Conservation (phyloP, 768 basidiomycete species). For the Calocybe indica region DNA sequence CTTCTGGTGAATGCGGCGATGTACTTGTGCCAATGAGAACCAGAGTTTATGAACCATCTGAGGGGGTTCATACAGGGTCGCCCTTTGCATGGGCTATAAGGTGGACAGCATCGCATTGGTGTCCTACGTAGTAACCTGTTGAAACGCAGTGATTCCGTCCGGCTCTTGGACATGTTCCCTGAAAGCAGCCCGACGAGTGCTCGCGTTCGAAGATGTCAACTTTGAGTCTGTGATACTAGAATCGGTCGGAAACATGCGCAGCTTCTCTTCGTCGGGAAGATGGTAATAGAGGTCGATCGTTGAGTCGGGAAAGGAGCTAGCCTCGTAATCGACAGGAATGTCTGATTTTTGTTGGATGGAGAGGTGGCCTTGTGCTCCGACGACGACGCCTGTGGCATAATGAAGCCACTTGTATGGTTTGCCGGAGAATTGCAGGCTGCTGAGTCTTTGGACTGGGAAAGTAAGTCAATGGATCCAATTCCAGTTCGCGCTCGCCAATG, state of each 20-base stretch:
- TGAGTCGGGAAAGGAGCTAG: conserved; percentile 4
- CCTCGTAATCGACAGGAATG: conserved; percentile 10
- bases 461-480: background rate
- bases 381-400: conserved; percentile 14
- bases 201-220: conserved; percentile 7
- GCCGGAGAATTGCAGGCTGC: conserved; percentile 9
- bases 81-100: conserved; percentile 13
- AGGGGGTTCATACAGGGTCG: conserved; percentile 8
- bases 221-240: conserved; percentile 6
- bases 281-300: conserved; percentile 11
- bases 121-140: background rate
- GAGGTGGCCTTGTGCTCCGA: conserved; percentile 13
- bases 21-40: conserved; percentile 9
- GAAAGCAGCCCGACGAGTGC: conserved; percentile 7
- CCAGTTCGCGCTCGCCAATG: background rate
- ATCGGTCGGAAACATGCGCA: conserved; percentile 14
- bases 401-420: conserved; percentile 15
- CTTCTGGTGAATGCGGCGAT: conserved; percentile 9
- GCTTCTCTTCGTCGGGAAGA: conserved; percentile 11
- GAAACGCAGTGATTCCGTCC: conserved; percentile 12
- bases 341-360: conserved; percentile 3
- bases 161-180: conserved; percentile 6
- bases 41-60: conserved; percentile 2
- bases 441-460: background rate
- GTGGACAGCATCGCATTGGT: conserved; percentile 13